These are phyloP conservation scores for Tetracladium marchalianum DNA, from an alignment of 495 filamentous ascomycete genomes.

Conservation along the genomic window DNA sequence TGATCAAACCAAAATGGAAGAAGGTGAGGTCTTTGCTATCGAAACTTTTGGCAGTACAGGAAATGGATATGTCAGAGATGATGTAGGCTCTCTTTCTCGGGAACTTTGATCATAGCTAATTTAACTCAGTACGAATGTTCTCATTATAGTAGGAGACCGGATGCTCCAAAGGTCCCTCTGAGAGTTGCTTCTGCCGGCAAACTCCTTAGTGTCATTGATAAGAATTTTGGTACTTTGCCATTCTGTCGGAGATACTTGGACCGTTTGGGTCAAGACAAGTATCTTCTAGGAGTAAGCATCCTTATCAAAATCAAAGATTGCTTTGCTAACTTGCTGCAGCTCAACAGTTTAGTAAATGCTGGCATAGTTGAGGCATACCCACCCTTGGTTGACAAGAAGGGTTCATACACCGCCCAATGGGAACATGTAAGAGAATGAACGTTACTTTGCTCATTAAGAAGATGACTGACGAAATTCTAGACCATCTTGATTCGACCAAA, in stretches of 20 bases:
- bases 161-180: constrained; percentile 57
- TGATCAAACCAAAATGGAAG: constrained; percentile 85
- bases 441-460: constrained; percentile 1
- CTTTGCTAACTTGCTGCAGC: constrained; percentile 9
- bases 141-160: constrained; percentile 59
- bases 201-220: constrained; percentile 75
- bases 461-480: constrained; percentile 29
- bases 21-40: constrained; percentile 86
- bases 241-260: constrained; percentile 84
- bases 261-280: constrained; percentile 78
- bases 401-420: constrained; percentile 87
- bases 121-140: constrained; percentile 51
- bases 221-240: constrained; percentile 84
- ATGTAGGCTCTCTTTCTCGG: constrained; percentile 33
- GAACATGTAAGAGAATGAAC: constrained; percentile 77
- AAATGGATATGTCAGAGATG: constrained; percentile 73
- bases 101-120: not conserved
- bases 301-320: constrained; percentile 6
- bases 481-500: constrained; percentile 80
- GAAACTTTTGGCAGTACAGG: constrained; percentile 93
- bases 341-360: constrained; percentile 77
- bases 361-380: constrained; percentile 89
- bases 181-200: constrained; percentile 70
- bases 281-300: constrained; percentile 64
- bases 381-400: constrained; percentile 84